phyloP scores from a whole-genome alignment of 768 basidiomycete genomes.

The Gymnopilus dilepis region DNA sequence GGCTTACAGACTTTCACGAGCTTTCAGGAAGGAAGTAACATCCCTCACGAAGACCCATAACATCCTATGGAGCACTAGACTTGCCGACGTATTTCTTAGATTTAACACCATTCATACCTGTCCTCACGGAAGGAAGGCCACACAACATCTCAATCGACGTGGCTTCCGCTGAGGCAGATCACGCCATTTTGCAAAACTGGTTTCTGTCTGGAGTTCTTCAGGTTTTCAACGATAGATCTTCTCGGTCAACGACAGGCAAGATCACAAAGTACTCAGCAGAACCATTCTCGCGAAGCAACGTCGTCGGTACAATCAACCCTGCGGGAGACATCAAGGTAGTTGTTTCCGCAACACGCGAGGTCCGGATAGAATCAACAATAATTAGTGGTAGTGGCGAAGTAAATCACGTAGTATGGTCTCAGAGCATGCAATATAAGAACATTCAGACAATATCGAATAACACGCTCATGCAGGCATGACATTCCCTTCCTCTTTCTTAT shows the following conservation, averaged over 20 bases:
- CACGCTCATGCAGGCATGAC: conserved; percentile 42
- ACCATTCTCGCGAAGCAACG: conserved; percentile 59
- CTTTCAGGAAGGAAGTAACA: too few species aligned
- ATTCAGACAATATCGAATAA: conserved; percentile 63
- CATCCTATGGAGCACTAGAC: conserved; percentile 78
- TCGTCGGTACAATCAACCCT: conserved; percentile 44
- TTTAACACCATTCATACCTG: background rate
- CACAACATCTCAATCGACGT: conserved; percentile 79
- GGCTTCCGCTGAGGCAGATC: conserved; percentile 67
- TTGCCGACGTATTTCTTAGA: conserved; percentile 69
- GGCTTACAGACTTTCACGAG: background rate
- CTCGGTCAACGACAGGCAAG: conserved; percentile 65
- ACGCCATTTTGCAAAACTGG: conserved; percentile 75
- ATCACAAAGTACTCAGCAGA: conserved; percentile 63
- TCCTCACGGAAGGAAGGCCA: conserved; percentile 63
- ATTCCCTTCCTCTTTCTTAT: background rate
- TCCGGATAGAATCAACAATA: conserved; percentile 68
- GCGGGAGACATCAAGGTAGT: conserved; percentile 62
- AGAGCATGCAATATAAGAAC: conserved; percentile 65
- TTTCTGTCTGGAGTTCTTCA: conserved; percentile 75
- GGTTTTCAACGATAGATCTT: conserved; percentile 68
- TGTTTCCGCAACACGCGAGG: conserved; percentile 57
- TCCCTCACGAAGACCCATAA: conserved; percentile 58
- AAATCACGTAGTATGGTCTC: conserved; percentile 63
- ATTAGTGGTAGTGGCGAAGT: conserved; percentile 61